Percentiles rank a stretch among this genome's conserved stretches.
phyloP scores from a whole-genome alignment of 2,329 filamentous ascomycete genomes.

The Taxawa tesnikishii region DNA sequence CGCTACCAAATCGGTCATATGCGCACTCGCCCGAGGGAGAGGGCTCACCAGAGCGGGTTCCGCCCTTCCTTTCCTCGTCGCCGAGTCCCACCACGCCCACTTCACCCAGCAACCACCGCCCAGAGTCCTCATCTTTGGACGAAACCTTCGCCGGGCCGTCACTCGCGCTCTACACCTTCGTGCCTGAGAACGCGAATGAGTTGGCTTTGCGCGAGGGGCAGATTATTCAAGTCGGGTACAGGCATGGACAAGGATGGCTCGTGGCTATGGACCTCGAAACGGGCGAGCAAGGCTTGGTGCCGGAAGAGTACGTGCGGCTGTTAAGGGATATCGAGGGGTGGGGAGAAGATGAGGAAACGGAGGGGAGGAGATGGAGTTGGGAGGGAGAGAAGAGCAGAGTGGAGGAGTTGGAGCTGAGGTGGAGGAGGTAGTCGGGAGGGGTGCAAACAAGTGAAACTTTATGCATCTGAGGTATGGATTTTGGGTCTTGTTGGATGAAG shows the following conservation, averaged over 20 bases:
- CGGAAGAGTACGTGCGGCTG: conserved; percentile 89
- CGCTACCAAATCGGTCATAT: conserved; percentile 27
- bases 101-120: conserved; percentile 7
- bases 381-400: conserved; percentile 5
- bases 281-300: conserved; percentile 84
- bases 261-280: conserved; percentile 94
- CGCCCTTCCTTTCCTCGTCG: too few species aligned
- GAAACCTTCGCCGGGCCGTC: conserved; percentile 97
- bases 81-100: conserved; percentile 1
- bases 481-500: too few species aligned
- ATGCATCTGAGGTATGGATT: too few species aligned
- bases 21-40: conserved; percentile 8
- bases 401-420: neutral
- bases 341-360: conserved; percentile 20
- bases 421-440: too few species aligned
- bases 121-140: conserved; percentile 52
- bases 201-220: conserved; percentile 86
- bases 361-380: conserved; percentile 1
- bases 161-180: conserved; percentile 90
- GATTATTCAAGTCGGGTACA: conserved; percentile 90
- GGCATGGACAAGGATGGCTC: conserved; percentile 93
- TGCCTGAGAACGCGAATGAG: conserved; percentile 92
- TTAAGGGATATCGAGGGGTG: conserved; percentile 89
- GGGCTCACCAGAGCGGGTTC: too few species aligned
- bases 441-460: too few species aligned